Evolutionary conservation across 2,329 filamentous ascomycete species (phyloP), one percentile per base, ranked within the genome.

Genomic region (Talaromyces sp.): DNA sequence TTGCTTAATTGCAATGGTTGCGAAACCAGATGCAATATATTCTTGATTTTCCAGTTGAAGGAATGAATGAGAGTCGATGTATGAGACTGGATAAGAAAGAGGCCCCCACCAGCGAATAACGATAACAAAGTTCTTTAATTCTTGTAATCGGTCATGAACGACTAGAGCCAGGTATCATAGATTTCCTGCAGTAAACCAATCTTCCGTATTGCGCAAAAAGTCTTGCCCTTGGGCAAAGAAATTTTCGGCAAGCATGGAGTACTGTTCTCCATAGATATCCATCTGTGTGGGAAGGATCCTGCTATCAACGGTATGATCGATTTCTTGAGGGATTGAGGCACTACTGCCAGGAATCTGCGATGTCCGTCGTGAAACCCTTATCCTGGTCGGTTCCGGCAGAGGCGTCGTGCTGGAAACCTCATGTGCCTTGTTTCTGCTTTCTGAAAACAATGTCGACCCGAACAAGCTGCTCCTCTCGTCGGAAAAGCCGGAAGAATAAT

Each of bases 201-300:
- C 75, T 66, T 79, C 77, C 35, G 74, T 70, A 60, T 72, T 74
- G 22, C 77, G 74, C 47, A 78, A 69, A 60, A 80, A 78, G 59
- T 80, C 77, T 61, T 80, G 76, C 2, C 79, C 78, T 62, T 81
- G 79, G 14, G 80, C 77, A 65, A 83, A 83, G 67, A 82, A 82
- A 66, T 79, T 82, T 56, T 82, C 77, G 3, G 80, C 81, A 50
- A 82, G 70, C 39, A 83, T 81, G 2, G 80, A 80, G 35, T 80
- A 73, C 31, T 81, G 80, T 65, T 82, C 78, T 67, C 81, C 74
- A 16, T 72, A 68, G 14, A 73, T 65, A 19, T 71, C 72, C 22
- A 72, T 57, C 2, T 71, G 69, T 10, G 69, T 67, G 8, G 70
- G 71, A 10, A 73, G 70, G 39, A 71, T 64, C 14, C 72, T 59